Conservation (phyloP, 345 rosid genomes). For the Populus deltoides region DNA sequence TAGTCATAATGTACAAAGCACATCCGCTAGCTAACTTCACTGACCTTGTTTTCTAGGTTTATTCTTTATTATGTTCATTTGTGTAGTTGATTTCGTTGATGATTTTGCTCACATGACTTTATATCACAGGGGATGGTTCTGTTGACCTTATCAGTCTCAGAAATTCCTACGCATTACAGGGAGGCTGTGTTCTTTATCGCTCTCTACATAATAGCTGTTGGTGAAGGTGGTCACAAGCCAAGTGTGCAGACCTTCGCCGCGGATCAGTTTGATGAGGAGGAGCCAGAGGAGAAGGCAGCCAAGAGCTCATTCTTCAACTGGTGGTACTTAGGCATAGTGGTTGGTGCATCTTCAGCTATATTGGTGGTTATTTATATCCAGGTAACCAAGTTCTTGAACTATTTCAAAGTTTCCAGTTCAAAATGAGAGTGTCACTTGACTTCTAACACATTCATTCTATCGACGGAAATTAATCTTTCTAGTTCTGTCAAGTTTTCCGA, state of each 20-base stretch:
- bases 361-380: constrained; percentile 66
- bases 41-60: not conserved
- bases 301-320: constrained; percentile 94
- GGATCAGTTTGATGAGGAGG: constrained; percentile 74
- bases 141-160: constrained; percentile 59
- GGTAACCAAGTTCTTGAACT: constrained; percentile 27
- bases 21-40: not conserved
- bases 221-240: constrained; percentile 96
- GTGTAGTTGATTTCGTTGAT: not conserved
- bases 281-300: constrained; percentile 55
- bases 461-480: not conserved
- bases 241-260: constrained; percentile 95
- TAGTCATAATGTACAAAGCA: not conserved
- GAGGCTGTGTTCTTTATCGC: constrained; percentile 60
- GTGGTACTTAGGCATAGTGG: constrained; percentile 70
- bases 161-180: constrained; percentile 34
- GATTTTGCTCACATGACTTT: not conserved
- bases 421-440: not conserved
- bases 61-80: not conserved
- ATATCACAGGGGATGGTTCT: constrained; percentile 66
- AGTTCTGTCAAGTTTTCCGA: not conserved
- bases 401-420: not conserved
- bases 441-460: not conserved
- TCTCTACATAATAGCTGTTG: constrained; percentile 66
- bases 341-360: constrained; percentile 55